Base-by-base conservation (phyloP, 148 eudicot species). In the Heliosperma pusillum region DNA sequence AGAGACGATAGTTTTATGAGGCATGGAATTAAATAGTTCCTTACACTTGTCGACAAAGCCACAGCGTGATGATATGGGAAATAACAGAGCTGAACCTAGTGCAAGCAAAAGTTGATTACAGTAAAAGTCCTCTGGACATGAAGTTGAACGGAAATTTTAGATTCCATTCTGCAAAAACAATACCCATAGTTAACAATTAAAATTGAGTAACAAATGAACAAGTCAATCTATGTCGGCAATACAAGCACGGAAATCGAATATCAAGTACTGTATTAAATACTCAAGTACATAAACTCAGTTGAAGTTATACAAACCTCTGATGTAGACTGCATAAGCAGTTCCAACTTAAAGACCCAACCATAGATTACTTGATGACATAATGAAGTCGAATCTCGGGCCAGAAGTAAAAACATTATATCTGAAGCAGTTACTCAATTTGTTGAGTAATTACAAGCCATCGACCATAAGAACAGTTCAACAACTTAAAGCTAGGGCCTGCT, bases 1-100 rank as follows among this genome's bases (percentile, higher is more conserved):
- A 21, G 95, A 90, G 30, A 88, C 84, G 12, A 86, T 74, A 12
- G 83, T 87, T 80, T 72, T 88, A 56, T 58, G 79, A 50, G 80
- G 77, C 88, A 87, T 88, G 20, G 83, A 60, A 21, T 17, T 17
- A 75, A 90, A 90, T 72, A 90, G 62, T 66, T 78, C 80, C 70
- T 70, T 71, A 66, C 89, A 91, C 44, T 81, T 81, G 29, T 24
- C 76, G 20, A 87, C 26, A 76, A 80, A 68, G 59, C 95, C 95
- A 3, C 7, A 1, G 68, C 19, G 64, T 24, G 30, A 60, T 22
- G n/a, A 21, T 7, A 60, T 60, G 64, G 29, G 8, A 11, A 4
- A 60, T 1, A 26, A 22, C 16, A 22, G 29, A 60, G 12, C 27
- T 13, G 30, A 8, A 13, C 13, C 30, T 22, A 60, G 13, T 24